Conservation (phyloP, 1,139 yeast species). For the Debaryomyces sp. region DNA sequence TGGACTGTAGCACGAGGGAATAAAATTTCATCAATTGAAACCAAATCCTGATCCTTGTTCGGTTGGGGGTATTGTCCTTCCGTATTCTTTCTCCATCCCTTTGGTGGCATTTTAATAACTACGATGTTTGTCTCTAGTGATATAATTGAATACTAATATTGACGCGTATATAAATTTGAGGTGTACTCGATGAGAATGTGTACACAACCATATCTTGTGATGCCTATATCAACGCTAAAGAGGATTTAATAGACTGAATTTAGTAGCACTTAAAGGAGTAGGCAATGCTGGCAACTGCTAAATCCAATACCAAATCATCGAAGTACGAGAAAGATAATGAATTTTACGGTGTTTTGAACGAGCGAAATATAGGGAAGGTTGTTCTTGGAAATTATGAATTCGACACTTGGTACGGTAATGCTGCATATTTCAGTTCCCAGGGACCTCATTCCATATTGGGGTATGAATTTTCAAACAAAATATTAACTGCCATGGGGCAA, state of each 20-base stretch:
- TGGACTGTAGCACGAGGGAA: constrained; percentile 68
- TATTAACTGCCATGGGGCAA: background rate
- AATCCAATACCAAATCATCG: constrained; percentile 4
- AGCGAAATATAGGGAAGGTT: constrained; percentile 65
- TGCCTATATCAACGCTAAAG: background rate
- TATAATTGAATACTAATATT: background rate
- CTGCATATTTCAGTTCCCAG: constrained; percentile 61
- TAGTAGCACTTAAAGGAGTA: background rate
- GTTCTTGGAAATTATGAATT: constrained; percentile 67
- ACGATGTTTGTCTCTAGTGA: background rate
- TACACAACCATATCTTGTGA: background rate
- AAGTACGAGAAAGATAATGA: constrained; percentile 20
- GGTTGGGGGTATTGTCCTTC: constrained; percentile 63
- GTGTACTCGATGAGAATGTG: background rate
- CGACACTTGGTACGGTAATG: constrained; percentile 84
- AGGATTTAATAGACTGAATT: background rate
- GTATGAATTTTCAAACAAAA: constrained; percentile 17
- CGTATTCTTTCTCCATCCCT: constrained; percentile 79
- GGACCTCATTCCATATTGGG: constrained; percentile 37
- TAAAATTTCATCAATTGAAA: constrained; percentile 67
- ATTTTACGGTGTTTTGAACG: constrained; percentile 61
- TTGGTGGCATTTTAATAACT: constrained; percentile 63
- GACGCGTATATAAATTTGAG: constrained; percentile 4
- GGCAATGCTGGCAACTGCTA: constrained; percentile 1
- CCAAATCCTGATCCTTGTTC: constrained; percentile 56